A percentile compares a stretch with the other conserved stretches of the same genome.
Evolutionary conservation across 306 rosid species (phyloP).

Genomic region (Acacia confusa): DNA sequence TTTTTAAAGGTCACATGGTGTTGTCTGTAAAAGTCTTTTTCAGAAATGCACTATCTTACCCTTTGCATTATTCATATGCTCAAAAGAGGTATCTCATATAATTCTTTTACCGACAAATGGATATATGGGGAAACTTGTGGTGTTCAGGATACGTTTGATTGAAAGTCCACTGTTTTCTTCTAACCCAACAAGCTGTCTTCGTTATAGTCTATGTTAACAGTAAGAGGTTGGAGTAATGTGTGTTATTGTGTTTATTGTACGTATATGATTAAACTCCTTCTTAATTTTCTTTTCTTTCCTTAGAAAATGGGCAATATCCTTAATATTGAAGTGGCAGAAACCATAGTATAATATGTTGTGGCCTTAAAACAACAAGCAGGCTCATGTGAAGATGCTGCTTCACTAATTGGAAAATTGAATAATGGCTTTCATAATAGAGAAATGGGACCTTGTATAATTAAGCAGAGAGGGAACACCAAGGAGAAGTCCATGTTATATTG

Average conservation of each 20-base stretch:
- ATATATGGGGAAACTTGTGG: neutral
- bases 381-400: neutral
- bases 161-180: neutral
- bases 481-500: neutral
- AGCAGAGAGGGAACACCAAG: neutral
- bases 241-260: neutral
- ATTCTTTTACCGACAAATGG: neutral
- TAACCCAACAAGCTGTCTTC: neutral
- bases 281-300: neutral
- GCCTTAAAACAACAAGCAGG: neutral
- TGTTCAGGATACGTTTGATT: neutral
- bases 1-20: constrained; percentile 37
- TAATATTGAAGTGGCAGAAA: neutral
- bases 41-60: neutral
- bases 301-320: neutral
- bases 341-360: neutral
- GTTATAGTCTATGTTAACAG: neutral
- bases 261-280: neutral
- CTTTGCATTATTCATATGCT: neutral
- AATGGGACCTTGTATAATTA: neutral
- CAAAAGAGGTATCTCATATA: neutral
- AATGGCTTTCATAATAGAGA: neutral
- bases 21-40: constrained; percentile 34
- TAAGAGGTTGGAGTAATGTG: neutral
- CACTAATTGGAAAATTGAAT: neutral